These are phyloP conservation scores for Sugiyamaella qingdaonensis DNA, from an alignment of 805 yeast genomes.

Conservation along the genomic window DNA sequence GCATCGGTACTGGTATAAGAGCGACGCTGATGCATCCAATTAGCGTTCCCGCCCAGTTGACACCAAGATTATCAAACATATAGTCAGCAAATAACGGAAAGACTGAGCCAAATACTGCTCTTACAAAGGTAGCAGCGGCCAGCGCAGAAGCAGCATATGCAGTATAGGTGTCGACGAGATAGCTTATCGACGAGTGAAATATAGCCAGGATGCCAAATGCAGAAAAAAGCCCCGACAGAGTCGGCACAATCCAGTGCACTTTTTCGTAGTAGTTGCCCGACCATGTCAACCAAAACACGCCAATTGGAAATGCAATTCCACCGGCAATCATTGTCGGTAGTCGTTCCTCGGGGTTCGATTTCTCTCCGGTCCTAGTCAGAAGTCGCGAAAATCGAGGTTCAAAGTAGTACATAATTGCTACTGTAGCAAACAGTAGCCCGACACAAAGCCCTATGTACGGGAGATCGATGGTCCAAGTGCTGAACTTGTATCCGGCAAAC, in stretches of 20 bases:
- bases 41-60: conserved; percentile 75
- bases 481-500: conserved; percentile 60
- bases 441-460: conserved; percentile 75
- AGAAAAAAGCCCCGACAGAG: conserved; percentile 56
- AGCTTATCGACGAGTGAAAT: conserved; percentile 66
- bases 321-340: conserved; percentile 73
- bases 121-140: conserved; percentile 67
- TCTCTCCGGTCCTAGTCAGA: conserved; percentile 49
- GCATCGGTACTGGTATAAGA: conserved; percentile 64
- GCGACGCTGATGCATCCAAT: conserved; percentile 57
- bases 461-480: conserved; percentile 59
- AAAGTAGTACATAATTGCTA: conserved; percentile 43
- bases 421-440: conserved; percentile 62
- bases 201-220: conserved; percentile 67
- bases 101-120: conserved; percentile 64
- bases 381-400: conserved; percentile 52
- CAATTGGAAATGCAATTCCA: conserved; percentile 65
- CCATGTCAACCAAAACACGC: conserved; percentile 87
- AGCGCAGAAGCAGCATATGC: conserved; percentile 73
- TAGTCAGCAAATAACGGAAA: conserved; percentile 68
- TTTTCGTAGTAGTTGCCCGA: conserved; percentile 66
- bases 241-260: conserved; percentile 82
- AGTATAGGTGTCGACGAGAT: conserved; percentile 67
- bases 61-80: conserved; percentile 66
- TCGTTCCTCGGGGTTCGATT: conserved; percentile 73